Base-by-base conservation (phyloP, 192 early-diverging fungal genomes). In the Rhizophagus clarus region DNA sequence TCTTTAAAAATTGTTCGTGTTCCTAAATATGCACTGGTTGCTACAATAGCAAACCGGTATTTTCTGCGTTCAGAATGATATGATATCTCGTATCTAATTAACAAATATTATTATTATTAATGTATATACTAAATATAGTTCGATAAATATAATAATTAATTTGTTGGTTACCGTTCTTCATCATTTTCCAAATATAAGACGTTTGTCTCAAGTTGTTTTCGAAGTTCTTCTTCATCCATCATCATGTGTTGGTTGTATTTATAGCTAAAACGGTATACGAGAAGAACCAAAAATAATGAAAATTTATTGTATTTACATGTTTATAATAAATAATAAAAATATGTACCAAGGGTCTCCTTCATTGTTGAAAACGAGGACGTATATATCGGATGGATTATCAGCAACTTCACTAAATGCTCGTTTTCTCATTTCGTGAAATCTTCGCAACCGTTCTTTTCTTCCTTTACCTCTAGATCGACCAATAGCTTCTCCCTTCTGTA, bases 301-400 rank as follows among this genome's bases (percentile, higher is more conserved):
- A 15, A 74, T 70, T 6, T 17, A 68, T 11, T 70, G 40, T 61
- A 5, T 29, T 37, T 24, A 42, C 2, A 26, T 32, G 29, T 4
- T 56, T 56, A 56, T 37, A 60, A 47, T 63, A 34, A 24, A 42
- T 7, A 42, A 42, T 42, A 42, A 20, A 76, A n/a, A 14, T 12
- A 45, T 79, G 51, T 84, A 91, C 89, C 90, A 91, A 67, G 89
- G 86, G 61, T 87, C 85, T 2, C 88, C 88, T 49, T 89, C 86
- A 28, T 86, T 84, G 20, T 88, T 89, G 76, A 90, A 91, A 31
- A 86, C 84, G 81, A 91, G 81, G 11, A 88, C 34, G 31, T 56
- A 82, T 83, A 29, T 79, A 75, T 51, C 89, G 71, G 76, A 81
- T 69, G 31, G 81, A 81, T 49, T 75, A 67, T 42, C 79, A 80